Percentiles rank a stretch among this genome's conserved stretches.
Evolutionary conservation across 169 alveolate species (phyloP).

Genomic region (Amoebophrya sp.): DNA sequence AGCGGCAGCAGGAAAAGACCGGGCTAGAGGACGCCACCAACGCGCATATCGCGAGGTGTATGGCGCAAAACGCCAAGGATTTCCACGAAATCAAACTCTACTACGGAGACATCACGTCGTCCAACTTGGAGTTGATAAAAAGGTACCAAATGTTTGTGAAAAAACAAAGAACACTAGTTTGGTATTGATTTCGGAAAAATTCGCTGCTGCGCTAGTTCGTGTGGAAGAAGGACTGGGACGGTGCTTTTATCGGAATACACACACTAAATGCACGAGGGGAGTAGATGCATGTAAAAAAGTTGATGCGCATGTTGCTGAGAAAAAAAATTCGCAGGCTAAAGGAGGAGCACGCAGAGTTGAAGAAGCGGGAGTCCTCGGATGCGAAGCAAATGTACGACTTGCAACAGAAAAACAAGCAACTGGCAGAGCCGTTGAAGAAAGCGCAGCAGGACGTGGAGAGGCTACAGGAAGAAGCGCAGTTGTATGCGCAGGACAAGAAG

Average conservation of each 20-base stretch:
- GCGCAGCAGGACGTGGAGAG: slow-evolving; percentile 49
- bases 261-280: no score
- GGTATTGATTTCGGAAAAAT: no score
- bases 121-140: slow-evolving; percentile 72
- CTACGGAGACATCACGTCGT: slow-evolving; percentile 73
- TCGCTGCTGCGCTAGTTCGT: no score
- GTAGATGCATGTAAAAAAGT: no score
- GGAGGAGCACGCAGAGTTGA: slow-evolving; percentile 47
- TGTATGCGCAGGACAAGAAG: slow-evolving; percentile 44
- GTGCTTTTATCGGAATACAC: no score
- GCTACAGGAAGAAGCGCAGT: slow-evolving; percentile 37
- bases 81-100: slow-evolving; percentile 71
- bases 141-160: slow-evolving; percentile 34
- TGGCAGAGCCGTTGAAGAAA: slow-evolving; percentile 45
- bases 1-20: neutral
- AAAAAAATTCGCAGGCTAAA: neutral
- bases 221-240: no score
- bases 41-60: neutral
- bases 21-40: neutral
- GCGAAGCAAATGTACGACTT: slow-evolving; percentile 49
- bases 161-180: no score
- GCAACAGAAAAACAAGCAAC: slow-evolving; percentile 38
- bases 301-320: neutral
- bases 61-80: slow-evolving; percentile 44
- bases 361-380: slow-evolving; percentile 46